phyloP scores from a whole-genome alignment of 148 eudicot genomes.

The Rhododendron williamsianum region DNA sequence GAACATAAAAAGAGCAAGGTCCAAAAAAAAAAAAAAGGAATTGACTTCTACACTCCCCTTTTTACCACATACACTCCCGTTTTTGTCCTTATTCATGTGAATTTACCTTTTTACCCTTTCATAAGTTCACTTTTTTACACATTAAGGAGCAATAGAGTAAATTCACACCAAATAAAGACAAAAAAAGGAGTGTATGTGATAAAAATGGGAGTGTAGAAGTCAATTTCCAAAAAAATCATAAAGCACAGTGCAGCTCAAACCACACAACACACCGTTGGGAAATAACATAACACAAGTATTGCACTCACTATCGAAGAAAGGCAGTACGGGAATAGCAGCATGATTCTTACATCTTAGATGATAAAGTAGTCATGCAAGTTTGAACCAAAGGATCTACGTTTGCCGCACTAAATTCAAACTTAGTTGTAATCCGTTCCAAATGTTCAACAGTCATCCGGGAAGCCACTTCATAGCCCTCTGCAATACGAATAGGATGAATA shows the following conservation, averaged over 20 bases:
- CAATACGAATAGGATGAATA: constrained; percentile 87
- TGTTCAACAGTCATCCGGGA: constrained; percentile 79
- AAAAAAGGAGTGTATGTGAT: too few species aligned
- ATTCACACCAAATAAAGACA: too few species aligned
- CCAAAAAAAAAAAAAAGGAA: background rate
- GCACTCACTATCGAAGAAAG: background rate
- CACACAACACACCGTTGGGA: background rate
- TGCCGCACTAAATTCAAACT: constrained; percentile 56
- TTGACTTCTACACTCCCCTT: too few species aligned
- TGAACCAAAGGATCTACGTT: constrained; percentile 70
- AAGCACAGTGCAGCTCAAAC: background rate
- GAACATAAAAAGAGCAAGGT: background rate
- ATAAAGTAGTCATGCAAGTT: constrained; percentile 96
- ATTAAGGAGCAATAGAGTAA: too few species aligned
- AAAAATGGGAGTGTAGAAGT: too few species aligned
- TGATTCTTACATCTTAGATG: constrained; percentile 76
- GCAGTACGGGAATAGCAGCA: background rate
- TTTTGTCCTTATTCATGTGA: too few species aligned
- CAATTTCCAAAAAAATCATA: background rate
- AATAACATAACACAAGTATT: background rate
- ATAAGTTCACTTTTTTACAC: too few species aligned
- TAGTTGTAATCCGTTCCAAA: constrained; percentile 65
- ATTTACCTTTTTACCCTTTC: too few species aligned
- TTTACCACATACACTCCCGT: too few species aligned
- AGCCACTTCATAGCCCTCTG: constrained; percentile 94